These are phyloP conservation scores for Blumeriella jaapii DNA, from an alignment of 2,329 filamentous ascomycete genomes.

Conservation along the genomic window DNA sequence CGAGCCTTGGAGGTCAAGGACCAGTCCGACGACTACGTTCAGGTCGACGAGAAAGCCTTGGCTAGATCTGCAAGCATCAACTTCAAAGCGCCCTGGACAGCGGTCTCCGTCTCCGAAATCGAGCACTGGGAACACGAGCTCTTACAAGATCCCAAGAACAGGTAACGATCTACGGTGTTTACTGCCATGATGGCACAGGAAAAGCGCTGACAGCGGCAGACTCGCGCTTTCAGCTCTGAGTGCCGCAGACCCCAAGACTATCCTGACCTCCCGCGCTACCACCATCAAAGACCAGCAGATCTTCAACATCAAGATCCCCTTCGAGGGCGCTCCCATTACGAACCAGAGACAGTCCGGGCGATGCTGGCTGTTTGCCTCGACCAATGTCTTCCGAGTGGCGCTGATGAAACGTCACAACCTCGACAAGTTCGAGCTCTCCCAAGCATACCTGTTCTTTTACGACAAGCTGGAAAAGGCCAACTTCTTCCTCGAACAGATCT, in stretches of 20 bases:
- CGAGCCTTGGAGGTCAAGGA: slow-evolving; percentile 35
- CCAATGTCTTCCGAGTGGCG: slow-evolving; percentile 84
- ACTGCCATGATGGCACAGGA: too few relatives aligned
- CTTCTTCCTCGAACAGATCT: slow-evolving; percentile 75
- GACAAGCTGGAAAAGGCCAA: slow-evolving; percentile 90
- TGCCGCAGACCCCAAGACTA: slow-evolving; percentile 50
- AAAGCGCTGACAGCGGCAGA: slow-evolving; percentile 36
- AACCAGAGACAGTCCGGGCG: slow-evolving; percentile 73
- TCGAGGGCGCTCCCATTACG: slow-evolving; percentile 73
- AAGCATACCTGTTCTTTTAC: slow-evolving; percentile 84
- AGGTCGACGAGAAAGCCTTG: slow-evolving; percentile 34
- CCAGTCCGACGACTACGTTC: slow-evolving; percentile 35
- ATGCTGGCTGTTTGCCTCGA: slow-evolving; percentile 87
- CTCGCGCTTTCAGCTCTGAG: slow-evolving; percentile 66
- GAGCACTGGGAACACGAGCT: slow-evolving; percentile 49
- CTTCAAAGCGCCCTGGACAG: slow-evolving; percentile 24
- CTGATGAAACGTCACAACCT: slow-evolving; percentile 76
- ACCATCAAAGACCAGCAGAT: slow-evolving; percentile 61
- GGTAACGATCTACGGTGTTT: too few relatives aligned
- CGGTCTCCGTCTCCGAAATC: slow-evolving; percentile 40
- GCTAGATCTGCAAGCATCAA: slow-evolving; percentile 27
- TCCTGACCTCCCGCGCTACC: slow-evolving; percentile 53
- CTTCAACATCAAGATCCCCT: slow-evolving; percentile 73
- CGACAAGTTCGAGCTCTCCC: slow-evolving; percentile 71
- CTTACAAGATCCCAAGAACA: slow-evolving; percentile 53